Conservation (phyloP, 2,329 filamentous ascomycete genomes). For the Aspergillus puulaauensis region DNA sequence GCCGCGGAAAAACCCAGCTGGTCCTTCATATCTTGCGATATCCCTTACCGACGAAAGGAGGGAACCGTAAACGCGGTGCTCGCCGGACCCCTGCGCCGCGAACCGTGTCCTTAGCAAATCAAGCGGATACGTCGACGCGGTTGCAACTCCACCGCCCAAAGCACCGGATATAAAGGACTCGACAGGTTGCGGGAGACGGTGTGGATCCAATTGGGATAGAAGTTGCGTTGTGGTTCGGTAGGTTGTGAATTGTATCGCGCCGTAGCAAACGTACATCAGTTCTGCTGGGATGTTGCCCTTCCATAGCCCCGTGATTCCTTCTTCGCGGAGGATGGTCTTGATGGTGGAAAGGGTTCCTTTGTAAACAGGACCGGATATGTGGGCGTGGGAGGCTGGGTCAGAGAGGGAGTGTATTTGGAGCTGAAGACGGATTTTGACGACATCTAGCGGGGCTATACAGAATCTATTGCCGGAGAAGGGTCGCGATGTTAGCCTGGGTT, state of each 20-base stretch:
- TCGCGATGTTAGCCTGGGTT: background rate
- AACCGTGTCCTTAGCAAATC: slow-evolving; percentile 93
- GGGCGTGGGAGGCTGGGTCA: slow-evolving; percentile 63
- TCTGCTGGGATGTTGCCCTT: slow-evolving; percentile 98
- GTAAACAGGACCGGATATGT: slow-evolving; percentile 51
- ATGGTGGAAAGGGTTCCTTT: slow-evolving; percentile 31
- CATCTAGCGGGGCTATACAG: slow-evolving; percentile 90
- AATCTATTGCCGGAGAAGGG: slow-evolving; percentile 57
- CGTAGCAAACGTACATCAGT: slow-evolving; percentile 88
- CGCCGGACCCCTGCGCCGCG: slow-evolving; percentile 77
- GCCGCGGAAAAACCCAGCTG: slow-evolving; percentile 81
- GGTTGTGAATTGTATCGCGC: slow-evolving; percentile 82
- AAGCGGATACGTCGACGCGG: slow-evolving; percentile 82
- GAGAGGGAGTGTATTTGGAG: slow-evolving; percentile 84
- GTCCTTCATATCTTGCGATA: slow-evolving; percentile 74
- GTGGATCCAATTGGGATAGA: slow-evolving; percentile 56
- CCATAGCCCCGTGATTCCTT: slow-evolving; percentile 66
- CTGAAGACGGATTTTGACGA: slow-evolving; percentile 96
- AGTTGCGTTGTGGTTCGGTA: slow-evolving; percentile 75
- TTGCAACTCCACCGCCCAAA: slow-evolving; percentile 76
- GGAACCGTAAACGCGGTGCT: slow-evolving; percentile 70
- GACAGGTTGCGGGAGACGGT: slow-evolving; percentile 61
- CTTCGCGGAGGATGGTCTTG: slow-evolving; percentile 7
- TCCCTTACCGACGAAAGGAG: slow-evolving; percentile 67
- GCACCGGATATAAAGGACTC: slow-evolving; percentile 85